Evolutionary conservation across 176 grass and related monocot species (phyloP).

Genomic region (Pontederia paniculata): DNA sequence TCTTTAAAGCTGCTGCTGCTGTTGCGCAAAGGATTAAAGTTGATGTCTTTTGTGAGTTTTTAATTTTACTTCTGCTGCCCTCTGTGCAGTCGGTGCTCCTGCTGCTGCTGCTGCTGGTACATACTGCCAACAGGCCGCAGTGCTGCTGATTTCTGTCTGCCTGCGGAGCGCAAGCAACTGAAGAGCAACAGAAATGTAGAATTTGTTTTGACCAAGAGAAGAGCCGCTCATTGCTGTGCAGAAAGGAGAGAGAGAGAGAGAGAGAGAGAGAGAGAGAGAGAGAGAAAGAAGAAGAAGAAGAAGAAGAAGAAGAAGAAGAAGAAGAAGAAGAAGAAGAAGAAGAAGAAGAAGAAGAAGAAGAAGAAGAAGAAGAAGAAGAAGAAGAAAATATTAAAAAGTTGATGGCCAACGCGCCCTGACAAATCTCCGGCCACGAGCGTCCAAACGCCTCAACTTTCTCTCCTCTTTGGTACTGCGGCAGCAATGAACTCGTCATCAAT

Average conservation of each 20-base stretch:
- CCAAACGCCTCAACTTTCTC: constrained; percentile 3
- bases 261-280: not conserved
- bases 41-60: constrained; percentile 2
- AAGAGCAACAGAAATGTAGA: too few relatives aligned
- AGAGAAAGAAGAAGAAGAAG: not conserved
- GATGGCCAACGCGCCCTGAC: not conserved
- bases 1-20: constrained; percentile 12
- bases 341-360: not conserved
- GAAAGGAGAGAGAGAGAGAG: too few relatives aligned
- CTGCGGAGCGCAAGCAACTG: not conserved
- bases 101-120: not conserved
- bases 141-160: constrained; percentile 10
- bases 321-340: not conserved
- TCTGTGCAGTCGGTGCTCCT: not conserved
- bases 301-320: not conserved
- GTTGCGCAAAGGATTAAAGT: not conserved
- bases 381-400: not conserved
- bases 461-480: not conserved
- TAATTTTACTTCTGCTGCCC: constrained; percentile 1
- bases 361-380: not conserved
- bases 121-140: not conserved
- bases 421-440: not conserved
- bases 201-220: too few relatives aligned
- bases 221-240: too few relatives aligned
- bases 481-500: not conserved